Evolutionary conservation across 805 yeast genomes (phyloP).

Genomic region (Dipodascus albidus): DNA sequence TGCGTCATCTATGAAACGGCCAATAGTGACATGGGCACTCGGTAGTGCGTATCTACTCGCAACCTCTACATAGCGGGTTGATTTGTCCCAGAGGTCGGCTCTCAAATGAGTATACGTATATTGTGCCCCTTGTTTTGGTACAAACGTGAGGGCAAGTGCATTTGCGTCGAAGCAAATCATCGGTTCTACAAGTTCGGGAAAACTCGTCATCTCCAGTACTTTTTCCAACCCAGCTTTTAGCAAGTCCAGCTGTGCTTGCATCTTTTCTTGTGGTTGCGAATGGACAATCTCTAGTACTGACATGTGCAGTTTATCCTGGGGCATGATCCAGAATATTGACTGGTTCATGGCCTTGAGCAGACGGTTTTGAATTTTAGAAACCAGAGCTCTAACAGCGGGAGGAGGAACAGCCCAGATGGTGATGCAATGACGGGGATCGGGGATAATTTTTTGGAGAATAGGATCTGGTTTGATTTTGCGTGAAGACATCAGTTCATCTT

Average conservation of each 20-base stretch:
- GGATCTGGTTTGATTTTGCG: constrained; percentile 2
- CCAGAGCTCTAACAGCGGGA: background rate
- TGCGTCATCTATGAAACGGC: constrained; percentile 11
- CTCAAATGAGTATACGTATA: background rate
- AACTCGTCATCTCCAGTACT: background rate
- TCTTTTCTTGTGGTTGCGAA: constrained; percentile 4
- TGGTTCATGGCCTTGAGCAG: background rate
- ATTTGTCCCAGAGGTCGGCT: background rate
- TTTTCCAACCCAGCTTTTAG: background rate
- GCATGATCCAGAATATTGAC: constrained; percentile 5
- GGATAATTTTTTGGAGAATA: background rate
- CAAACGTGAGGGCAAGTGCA: constrained; percentile 7
- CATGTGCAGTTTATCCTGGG: constrained; percentile 6
- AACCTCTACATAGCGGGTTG: constrained; percentile 2
- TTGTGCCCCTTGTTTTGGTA: background rate
- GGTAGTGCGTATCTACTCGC: constrained; percentile 15
- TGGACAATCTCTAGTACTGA: constrained; percentile 8
- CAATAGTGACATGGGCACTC: constrained; percentile 16
- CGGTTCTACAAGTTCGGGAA: constrained; percentile 3
- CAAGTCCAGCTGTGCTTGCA: background rate
- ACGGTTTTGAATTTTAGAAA: background rate
- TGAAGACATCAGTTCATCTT: background rate
- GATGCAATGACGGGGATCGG: constrained; percentile 2
- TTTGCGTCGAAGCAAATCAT: constrained; percentile 6
- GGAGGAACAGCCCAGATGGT: background rate